Evolutionary conservation across 2,329 filamentous ascomycete genomes (phyloP), one percentile per base, ranked within the genome.

Genomic region (Penicillium sp.): DNA sequence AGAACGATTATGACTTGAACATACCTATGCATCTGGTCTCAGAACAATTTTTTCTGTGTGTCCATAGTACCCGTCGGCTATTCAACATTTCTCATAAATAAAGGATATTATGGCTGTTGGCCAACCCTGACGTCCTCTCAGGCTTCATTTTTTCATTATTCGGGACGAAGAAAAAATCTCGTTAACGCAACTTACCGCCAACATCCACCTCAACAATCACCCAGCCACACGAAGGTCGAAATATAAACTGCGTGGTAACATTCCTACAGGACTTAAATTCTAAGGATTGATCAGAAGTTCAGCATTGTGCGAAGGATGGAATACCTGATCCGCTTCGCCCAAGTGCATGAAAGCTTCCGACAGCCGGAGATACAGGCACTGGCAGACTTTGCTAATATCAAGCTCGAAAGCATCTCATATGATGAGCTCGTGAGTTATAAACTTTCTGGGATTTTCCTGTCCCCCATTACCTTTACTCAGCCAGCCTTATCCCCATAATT

Each of bases 301-400:
- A 51, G 47, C 53, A 55, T 13, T 29, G 30, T 41, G 35, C 41
- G 41, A 48, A 60, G 35, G 53, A 86, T 85, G 87, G 87, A 96
- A 65, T 98, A 91, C 73, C 85, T 99, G 63, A 88, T 99, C 66
- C 91, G 94, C 70, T 93, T 98, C 75, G 90, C 90, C 49, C 95
- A 98, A 78, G 84, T 86, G 62, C 93, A 98, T 76, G 92, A 97
- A 81, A 90, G 87, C n/a, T 99, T 99, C 75, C 90, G 94, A 45
- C 83, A 88, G 60, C 87, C 93, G 3, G 95, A 99, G 77, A 85
- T 97, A 15, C 82, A 94, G 71, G 89, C 95, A 26, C 82, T 99
- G 21, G 93, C 92, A 4, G 81, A 87, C 9, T 75, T 94, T 5
- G 85, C 88, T 60, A 83, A 83, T 9, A 81, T 95, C 41, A 78